Evolutionary conservation across 2,329 filamentous ascomycete genomes (phyloP).

Genomic region (Sclerotinia borealis): DNA sequence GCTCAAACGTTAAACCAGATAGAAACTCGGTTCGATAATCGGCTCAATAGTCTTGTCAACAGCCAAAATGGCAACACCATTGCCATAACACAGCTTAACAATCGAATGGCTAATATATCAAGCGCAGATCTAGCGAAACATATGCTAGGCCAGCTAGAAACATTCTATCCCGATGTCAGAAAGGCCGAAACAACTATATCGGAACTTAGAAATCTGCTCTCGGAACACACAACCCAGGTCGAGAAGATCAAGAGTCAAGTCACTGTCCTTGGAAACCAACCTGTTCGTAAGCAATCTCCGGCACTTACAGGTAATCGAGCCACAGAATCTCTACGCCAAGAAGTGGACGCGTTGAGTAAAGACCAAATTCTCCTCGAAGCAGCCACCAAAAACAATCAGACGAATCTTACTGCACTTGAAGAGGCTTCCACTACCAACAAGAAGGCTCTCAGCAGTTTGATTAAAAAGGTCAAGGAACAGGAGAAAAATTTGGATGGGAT

Average conservation of each 20-base stretch:
- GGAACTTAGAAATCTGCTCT: neutral
- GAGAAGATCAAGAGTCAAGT: neutral
- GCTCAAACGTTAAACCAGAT: neutral
- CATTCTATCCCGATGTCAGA: constrained; percentile 3
- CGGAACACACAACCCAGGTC: neutral
- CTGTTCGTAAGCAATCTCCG: neutral
- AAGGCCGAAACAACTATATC: neutral
- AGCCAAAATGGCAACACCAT: neutral
- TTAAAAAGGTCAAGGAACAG: neutral
- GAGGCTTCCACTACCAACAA: neutral
- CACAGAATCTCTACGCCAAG: constrained; percentile 3
- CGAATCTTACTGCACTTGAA: neutral
- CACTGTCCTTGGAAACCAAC: neutral
- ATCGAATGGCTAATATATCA: neutral
- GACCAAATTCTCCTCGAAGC: neutral
- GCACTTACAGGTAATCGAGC: neutral
- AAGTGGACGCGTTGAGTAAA: neutral
- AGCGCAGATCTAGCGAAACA: constrained; percentile 5
- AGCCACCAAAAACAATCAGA: neutral
- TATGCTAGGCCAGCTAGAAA: constrained; percentile 8
- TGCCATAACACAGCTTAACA: neutral
- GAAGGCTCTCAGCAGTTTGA: neutral
- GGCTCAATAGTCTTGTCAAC: neutral
- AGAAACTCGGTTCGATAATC: neutral
- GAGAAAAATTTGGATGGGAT: neutral